Base-by-base conservation (phyloP, 139 green algal genomes). In the Chlamydomonas applanata region DNA sequence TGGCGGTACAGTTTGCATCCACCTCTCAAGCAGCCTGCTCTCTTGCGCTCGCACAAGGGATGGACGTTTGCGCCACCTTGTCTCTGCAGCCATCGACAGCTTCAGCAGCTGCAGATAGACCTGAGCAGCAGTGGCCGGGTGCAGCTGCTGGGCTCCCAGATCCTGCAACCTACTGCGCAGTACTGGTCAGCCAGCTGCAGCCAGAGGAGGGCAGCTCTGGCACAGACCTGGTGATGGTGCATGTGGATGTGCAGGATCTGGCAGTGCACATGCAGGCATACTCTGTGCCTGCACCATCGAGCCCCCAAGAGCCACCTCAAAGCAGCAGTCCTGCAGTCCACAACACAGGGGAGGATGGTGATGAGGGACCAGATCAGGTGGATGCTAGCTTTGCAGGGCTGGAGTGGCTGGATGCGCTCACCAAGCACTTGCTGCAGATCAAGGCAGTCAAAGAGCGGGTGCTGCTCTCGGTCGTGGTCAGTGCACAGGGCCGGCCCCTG, bases 321-420 rank as follows among this genome's bases (percentile, higher is more conserved):
- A 49, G 40, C 11, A 49, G 40, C 40, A 11, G 11, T 7, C 7
- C 40, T 49, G 40, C 7, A 49, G 40, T 7, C 7, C 40, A 49
- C 7, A 11, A 7, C 40, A 11, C 7, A 49, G 11, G 7, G 11
- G 11, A 49, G 40, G 40, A 7, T 49, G 22, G 20, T 4, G 36
- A 25, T 1, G 36, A 36, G 35, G 11, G n/a, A 2, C 24, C 25
- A 34, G 34, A 27, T 11, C n/a, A 3, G 34, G 72, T 52, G 62
- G 64, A 79, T 24, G 63, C 52, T 9, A 64, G 30, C 3, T 73
- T 33, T 4, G 67, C 57, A 63, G 52, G 45, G 4, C 66, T 89
- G n/a, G 61, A 71, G 64, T 92, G 87, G 87, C 25, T 84, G 53
- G 86, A 91, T 56, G 30, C 25, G 2, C 62, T 88, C 2, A 62